A percentile compares a stretch with the other conserved stretches of the same genome.
Conservation (phyloP, 768 basidiomycete species). For the Pholiota microspora region DNA sequence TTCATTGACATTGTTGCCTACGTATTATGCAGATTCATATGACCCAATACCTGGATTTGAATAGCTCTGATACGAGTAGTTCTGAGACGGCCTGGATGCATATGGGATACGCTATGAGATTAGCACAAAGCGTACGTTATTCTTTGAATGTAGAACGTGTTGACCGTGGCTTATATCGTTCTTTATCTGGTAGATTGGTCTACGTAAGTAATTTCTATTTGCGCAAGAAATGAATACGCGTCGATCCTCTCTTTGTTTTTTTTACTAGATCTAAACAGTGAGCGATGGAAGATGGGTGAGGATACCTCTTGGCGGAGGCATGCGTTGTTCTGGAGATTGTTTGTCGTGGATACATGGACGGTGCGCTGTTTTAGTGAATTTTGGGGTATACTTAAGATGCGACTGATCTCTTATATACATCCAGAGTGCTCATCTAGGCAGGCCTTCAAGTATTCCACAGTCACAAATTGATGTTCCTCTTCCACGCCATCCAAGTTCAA, state of each 20-base stretch:
- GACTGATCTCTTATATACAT: not conserved
- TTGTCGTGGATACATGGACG: slow-evolving; percentile 57
- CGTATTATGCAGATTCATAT: slow-evolving; percentile 31
- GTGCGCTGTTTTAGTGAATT: slow-evolving; percentile 31
- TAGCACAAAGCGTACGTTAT: slow-evolving; percentile 56
- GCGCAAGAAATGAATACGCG: too few species aligned
- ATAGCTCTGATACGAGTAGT: slow-evolving; percentile 45
- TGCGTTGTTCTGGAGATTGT: slow-evolving; percentile 69
- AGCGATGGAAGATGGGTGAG: slow-evolving; percentile 56
- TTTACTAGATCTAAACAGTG: slow-evolving; percentile 52
- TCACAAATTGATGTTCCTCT: slow-evolving; percentile 55
- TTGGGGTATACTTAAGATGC: not conserved
- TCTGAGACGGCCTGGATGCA: slow-evolving; percentile 53
- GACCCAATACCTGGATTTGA: slow-evolving; percentile 54
- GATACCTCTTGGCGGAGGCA: slow-evolving; percentile 44
- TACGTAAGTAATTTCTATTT: too few species aligned
- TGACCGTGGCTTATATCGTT: too few species aligned
- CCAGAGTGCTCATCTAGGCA: slow-evolving; percentile 61
- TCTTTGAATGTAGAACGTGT: not conserved
- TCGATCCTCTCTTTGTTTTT: not conserved
- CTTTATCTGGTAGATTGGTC: slow-evolving; percentile 34
- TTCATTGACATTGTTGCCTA: not conserved
- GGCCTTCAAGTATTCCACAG: slow-evolving; percentile 54
- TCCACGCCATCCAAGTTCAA: slow-evolving; percentile 32
- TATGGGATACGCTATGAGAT: slow-evolving; percentile 56